These are phyloP conservation scores for Penicillium cataractarum DNA, from an alignment of 495 filamentous ascomycete species.

Conservation along the genomic window DNA sequence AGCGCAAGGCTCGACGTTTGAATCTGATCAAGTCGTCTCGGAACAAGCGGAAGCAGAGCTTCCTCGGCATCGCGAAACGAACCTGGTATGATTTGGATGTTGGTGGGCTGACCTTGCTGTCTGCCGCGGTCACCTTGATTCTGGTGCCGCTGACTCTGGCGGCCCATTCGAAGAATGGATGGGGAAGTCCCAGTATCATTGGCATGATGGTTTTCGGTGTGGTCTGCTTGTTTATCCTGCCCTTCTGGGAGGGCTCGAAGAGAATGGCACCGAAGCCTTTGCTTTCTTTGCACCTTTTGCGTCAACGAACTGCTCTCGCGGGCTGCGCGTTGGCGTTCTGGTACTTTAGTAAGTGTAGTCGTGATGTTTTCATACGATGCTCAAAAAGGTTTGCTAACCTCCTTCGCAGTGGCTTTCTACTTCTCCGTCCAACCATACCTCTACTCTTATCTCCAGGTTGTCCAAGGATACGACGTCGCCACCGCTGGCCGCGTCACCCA, in stretches of 20 bases:
- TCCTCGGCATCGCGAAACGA: conserved; percentile 41
- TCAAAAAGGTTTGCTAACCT: conserved; percentile 29
- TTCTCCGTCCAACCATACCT: conserved; percentile 69
- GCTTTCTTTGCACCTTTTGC: conserved; percentile 62
- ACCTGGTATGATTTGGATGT: conserved; percentile 61
- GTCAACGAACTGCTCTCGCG: conserved; percentile 62
- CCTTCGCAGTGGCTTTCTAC: conserved; percentile 61
- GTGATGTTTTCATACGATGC: background rate
- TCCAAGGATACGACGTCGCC: conserved; percentile 62
- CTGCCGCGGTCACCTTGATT: conserved; percentile 59
- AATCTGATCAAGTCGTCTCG: conserved; percentile 49
- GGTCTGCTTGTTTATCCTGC: conserved; percentile 57
- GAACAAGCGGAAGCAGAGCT: conserved; percentile 30
- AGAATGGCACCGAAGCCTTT: conserved; percentile 59
- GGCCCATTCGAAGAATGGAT: conserved; percentile 50
- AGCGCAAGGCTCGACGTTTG: conserved; percentile 56
- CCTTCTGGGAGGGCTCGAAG: conserved; percentile 62
- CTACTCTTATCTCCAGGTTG: conserved; percentile 74
- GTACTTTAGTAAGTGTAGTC: conserved; percentile 55
- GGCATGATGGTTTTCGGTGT: conserved; percentile 64
- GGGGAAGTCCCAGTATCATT: conserved; percentile 60
- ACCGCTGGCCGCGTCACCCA: conserved; percentile 69
- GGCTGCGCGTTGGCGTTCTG: conserved; percentile 62
- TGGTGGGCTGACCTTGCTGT: conserved; percentile 58
- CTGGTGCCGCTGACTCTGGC: conserved; percentile 64